These are phyloP conservation scores for Monosporozyma yasuniensis DNA, from an alignment of 805 yeast species.

Conservation along the genomic window DNA sequence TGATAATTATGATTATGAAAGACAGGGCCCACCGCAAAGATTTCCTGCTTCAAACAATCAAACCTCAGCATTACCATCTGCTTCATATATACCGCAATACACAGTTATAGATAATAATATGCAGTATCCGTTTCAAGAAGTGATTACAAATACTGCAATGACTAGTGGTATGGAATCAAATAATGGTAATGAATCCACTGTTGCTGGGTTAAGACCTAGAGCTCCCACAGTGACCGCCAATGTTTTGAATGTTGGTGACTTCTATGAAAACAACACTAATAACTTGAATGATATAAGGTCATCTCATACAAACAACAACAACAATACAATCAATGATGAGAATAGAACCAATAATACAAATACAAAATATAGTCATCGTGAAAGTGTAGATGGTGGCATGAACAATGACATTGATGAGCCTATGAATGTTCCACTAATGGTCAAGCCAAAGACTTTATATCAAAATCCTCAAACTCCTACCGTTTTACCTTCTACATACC, in stretches of 20 bases:
- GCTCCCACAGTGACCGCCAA: slow-evolving; percentile 19
- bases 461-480: slow-evolving; percentile 33
- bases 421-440: slow-evolving; percentile 24
- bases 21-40: slow-evolving; percentile 13
- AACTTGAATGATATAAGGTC: neutral
- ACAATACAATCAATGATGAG: neutral
- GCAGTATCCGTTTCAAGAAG: slow-evolving; percentile 25
- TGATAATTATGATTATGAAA: slow-evolving; percentile 16
- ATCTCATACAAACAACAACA: neutral
- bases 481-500: slow-evolving; percentile 30
- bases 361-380: neutral
- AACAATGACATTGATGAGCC: slow-evolving; percentile 5
- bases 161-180: slow-evolving; percentile 10
- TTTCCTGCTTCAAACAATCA: slow-evolving; percentile 1
- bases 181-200: neutral
- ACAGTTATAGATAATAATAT: slow-evolving; percentile 8
- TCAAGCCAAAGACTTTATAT: slow-evolving; percentile 30
- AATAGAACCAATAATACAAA: neutral
- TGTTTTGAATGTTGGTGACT: slow-evolving; percentile 13
- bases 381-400: slow-evolving; percentile 4
- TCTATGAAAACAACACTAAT: slow-evolving; percentile 8
- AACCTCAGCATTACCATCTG: slow-evolving; percentile 7
- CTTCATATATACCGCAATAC: slow-evolving; percentile 24
- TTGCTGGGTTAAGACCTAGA: slow-evolving; percentile 11
- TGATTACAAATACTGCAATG: slow-evolving; percentile 25